Conservation (phyloP, 1,284 basidiomycete species). For the Meira nashicola region DNA sequence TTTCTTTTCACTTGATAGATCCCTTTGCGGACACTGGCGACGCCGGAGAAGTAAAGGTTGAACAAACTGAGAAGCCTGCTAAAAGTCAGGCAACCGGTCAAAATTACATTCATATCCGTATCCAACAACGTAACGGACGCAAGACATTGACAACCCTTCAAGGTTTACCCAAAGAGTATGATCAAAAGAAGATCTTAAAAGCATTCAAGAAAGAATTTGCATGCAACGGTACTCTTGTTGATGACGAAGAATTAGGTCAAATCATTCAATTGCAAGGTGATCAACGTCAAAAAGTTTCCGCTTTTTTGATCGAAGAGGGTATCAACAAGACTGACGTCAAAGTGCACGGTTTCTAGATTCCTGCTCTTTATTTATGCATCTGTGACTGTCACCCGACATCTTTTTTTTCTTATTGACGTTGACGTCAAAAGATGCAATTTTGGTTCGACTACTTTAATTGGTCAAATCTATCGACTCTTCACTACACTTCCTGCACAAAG, state of each 20-base stretch:
- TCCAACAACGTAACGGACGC: constrained; percentile 98
- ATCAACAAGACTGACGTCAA: constrained; percentile 51
- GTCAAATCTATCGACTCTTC: too few relatives aligned
- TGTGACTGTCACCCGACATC: too few relatives aligned
- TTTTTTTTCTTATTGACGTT: too few relatives aligned
- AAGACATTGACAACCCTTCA: constrained; percentile 98
- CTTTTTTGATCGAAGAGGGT: constrained; percentile 49
- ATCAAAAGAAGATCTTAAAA: constrained; percentile 96
- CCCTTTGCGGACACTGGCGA: constrained; percentile 54
- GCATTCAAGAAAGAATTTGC: constrained; percentile 99
- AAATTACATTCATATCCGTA: constrained; percentile 59
- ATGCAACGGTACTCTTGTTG: constrained; percentile 96
- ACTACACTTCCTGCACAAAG: too few relatives aligned
- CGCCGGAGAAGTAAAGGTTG: constrained; percentile 16
- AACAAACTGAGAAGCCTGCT: not conserved
- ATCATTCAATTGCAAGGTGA: constrained; percentile 99
- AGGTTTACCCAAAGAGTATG: constrained; percentile 92
- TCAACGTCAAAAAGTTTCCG: constrained; percentile 81
- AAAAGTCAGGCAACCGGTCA: constrained; percentile 28
- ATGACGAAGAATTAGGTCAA: constrained; percentile 92
- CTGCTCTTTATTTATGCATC: too few relatives aligned
- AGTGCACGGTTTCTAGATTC: constrained; percentile 50
- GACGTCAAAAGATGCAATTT: too few relatives aligned
- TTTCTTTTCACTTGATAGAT: constrained; percentile 18
- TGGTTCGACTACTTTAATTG: too few relatives aligned